Evolutionary conservation across 345 rosid genomes (phyloP).

Genomic region (Nasturtium officinale): DNA sequence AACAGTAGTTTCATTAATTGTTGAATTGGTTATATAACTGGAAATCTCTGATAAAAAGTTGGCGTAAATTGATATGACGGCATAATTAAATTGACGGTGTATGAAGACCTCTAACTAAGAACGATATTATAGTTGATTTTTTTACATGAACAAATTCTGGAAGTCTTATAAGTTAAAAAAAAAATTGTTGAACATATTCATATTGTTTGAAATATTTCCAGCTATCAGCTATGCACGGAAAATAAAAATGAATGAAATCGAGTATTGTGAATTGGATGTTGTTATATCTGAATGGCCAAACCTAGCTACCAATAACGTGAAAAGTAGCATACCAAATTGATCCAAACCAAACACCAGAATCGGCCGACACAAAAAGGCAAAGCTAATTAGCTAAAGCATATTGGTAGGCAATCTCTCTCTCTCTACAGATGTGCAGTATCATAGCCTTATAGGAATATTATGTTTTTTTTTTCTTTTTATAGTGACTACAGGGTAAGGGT

Average conservation of each 20-base stretch:
- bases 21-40: background rate
- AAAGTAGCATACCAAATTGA: slow-evolving; percentile 31
- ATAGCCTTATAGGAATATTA: background rate
- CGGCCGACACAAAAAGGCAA: slow-evolving; percentile 34
- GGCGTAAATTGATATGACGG: too few relatives aligned
- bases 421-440: background rate
- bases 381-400: slow-evolving; percentile 25
- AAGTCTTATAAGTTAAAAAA: too few relatives aligned
- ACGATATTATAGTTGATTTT: background rate
- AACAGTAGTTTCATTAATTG: background rate
- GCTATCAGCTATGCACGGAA: background rate
- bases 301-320: slow-evolving; percentile 35
- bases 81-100: background rate
- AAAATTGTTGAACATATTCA: too few relatives aligned
- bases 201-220: background rate
- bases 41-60: too few relatives aligned
- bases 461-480: background rate
- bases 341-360: slow-evolving; percentile 38
- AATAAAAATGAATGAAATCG: background rate
- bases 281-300: slow-evolving; percentile 34
- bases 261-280: slow-evolving; percentile 28
- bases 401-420: slow-evolving; percentile 27
- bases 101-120: background rate
- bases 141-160: background rate
- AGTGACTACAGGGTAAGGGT: background rate